These are phyloP conservation scores for Tricharina praecox DNA, from an alignment of 495 filamentous ascomycete species.

Conservation along the genomic window DNA sequence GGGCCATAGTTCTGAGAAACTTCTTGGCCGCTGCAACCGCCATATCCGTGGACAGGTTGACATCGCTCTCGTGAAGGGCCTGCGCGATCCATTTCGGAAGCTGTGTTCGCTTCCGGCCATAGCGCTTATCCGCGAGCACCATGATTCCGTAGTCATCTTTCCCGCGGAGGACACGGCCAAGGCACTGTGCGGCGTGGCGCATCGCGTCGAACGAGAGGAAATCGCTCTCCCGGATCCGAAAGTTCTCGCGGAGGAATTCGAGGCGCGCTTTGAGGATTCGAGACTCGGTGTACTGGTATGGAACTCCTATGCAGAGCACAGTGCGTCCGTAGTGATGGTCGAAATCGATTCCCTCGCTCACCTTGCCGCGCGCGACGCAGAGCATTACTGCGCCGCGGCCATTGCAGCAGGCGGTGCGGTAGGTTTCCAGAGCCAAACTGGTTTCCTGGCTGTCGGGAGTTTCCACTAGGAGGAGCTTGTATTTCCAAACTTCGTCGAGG, in stretches of 20 bases:
- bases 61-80: slow-evolving; percentile 64
- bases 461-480: slow-evolving; percentile 95
- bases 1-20: slow-evolving; percentile 77
- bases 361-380: slow-evolving; percentile 91
- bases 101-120: slow-evolving; percentile 73
- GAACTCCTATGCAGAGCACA: slow-evolving; percentile 90
- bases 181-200: slow-evolving; percentile 91
- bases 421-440: slow-evolving; percentile 85
- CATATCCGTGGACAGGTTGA: slow-evolving; percentile 88
- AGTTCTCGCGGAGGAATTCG: slow-evolving; percentile 90
- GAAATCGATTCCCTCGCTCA: slow-evolving; percentile 96
- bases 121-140: slow-evolving; percentile 86
- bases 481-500: slow-evolving; percentile 95
- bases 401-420: slow-evolving; percentile 92
- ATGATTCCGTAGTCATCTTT: slow-evolving; percentile 99
- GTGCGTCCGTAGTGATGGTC: slow-evolving; percentile 97
- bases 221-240: slow-evolving; percentile 92
- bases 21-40: slow-evolving; percentile 73
- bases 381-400: slow-evolving; percentile 84
- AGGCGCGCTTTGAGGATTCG: slow-evolving; percentile 90
- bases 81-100: slow-evolving; percentile 96
- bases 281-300: slow-evolving; percentile 98
- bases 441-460: slow-evolving; percentile 97
- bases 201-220: slow-evolving; percentile 98
- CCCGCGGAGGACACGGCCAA: slow-evolving; percentile 85